phyloP scores from a whole-genome alignment of 306 rosid genomes.

The Mucuna pruriens region DNA sequence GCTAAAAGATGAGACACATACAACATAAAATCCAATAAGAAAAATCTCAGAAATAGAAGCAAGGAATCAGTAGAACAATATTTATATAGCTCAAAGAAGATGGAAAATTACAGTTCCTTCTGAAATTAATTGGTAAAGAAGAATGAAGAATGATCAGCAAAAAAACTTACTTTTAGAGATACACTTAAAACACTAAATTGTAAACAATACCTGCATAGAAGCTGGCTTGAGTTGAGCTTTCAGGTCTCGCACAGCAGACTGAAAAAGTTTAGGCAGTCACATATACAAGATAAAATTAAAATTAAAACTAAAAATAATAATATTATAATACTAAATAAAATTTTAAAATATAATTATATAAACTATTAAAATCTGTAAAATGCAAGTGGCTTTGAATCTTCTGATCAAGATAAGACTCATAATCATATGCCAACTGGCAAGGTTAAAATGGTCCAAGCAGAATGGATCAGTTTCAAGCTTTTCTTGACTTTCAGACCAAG shows the following conservation, averaged over 20 bases:
- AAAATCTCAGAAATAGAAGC: neutral
- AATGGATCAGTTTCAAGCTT: conserved; percentile 28
- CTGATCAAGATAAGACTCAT: neutral
- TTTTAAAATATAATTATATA: neutral
- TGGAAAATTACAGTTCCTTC: neutral
- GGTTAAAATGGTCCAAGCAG: conserved; percentile 26
- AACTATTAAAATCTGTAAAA: conserved; percentile 13
- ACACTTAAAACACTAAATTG: neutral
- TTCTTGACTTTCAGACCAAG: neutral
- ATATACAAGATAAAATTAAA: neutral
- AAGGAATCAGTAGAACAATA: conserved; percentile 15
- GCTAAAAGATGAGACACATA: neutral
- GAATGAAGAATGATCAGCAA: neutral
- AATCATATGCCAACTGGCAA: conserved; percentile 19
- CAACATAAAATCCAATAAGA: neutral
- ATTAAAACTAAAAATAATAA: neutral
- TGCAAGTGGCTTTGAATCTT: conserved; percentile 7
- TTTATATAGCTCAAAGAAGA: conserved; percentile 30
- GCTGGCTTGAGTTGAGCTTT: conserved; percentile 91
- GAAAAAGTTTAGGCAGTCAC: conserved; percentile 38
- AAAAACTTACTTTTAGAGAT: neutral
- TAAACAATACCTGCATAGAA: conserved; percentile 82
- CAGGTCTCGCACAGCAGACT: conserved; percentile 91
- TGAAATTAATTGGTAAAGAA: conserved; percentile 15
- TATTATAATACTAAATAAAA: neutral